Evolutionary conservation across 164 flowering plant species (phyloP).

Genomic region (Dillenia suffruticosa): DNA sequence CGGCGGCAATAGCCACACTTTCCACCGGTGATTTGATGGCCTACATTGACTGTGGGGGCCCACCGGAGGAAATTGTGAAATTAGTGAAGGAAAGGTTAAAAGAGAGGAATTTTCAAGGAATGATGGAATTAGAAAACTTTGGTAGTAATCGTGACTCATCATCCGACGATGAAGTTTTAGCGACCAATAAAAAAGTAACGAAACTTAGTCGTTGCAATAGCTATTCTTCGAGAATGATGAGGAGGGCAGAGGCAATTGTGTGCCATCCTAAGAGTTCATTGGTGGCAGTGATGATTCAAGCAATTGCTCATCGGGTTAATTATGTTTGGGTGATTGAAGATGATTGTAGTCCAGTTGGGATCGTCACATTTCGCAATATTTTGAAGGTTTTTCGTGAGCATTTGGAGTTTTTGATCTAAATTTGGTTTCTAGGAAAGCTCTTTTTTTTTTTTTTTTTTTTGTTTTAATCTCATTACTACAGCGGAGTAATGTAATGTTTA

Average conservation of each 20-base stretch:
- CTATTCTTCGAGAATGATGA: constrained; percentile 58
- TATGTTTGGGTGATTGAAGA: constrained; percentile 92
- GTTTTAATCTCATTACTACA: too few species aligned
- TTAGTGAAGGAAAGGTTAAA: constrained; percentile 48
- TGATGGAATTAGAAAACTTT: constrained; percentile 31
- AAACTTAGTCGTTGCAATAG: constrained; percentile 41
- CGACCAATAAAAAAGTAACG: background rate
- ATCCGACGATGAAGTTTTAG: constrained; percentile 53
- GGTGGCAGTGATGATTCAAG: constrained; percentile 95
- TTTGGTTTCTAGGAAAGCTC: too few species aligned
- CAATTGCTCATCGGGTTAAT: constrained; percentile 74
- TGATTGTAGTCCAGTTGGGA: constrained; percentile 63
- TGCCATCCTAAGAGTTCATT: constrained; percentile 76
- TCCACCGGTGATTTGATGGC: constrained; percentile 82
- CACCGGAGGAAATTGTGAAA: constrained; percentile 57
- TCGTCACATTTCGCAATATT: constrained; percentile 68
- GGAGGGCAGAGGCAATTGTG: constrained; percentile 78
- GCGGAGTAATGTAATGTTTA: too few species aligned
- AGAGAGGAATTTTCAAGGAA: constrained; percentile 39
- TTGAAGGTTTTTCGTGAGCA: constrained; percentile 62
- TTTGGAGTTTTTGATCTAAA: constrained; percentile 11
- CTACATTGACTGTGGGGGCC: constrained; percentile 82
- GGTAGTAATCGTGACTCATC: constrained; percentile 11
- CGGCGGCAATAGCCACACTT: constrained; percentile 74
- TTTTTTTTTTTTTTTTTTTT: too few species aligned